phyloP scores from a whole-genome alignment of 768 basidiomycete genomes.

The Infundibulicybe gibba region DNA sequence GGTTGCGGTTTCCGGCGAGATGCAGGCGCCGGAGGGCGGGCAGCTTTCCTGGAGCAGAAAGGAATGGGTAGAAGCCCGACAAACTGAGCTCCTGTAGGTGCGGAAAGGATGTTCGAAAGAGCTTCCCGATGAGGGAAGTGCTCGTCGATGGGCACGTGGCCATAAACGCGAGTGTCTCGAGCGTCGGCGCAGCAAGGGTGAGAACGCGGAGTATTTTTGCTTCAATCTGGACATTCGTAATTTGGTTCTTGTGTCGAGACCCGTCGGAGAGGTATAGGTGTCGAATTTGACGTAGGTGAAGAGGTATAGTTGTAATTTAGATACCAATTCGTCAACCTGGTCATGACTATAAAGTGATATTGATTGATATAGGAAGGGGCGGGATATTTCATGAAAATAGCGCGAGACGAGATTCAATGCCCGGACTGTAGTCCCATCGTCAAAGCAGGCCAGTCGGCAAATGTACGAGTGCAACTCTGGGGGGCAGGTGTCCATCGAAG shows the following conservation, averaged over 20 bases:
- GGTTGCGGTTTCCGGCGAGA: slow-evolving; percentile 47
- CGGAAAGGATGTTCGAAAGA: slow-evolving; percentile 41
- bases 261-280: slow-evolving; percentile 43
- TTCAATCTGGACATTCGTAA: slow-evolving; percentile 8
- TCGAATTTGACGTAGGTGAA: slow-evolving; percentile 33
- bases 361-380: slow-evolving; percentile 36
- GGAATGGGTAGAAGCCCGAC: slow-evolving; percentile 49
- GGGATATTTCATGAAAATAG: slow-evolving; percentile 33
- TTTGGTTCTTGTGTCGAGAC: slow-evolving; percentile 3
- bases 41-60: slow-evolving; percentile 27
- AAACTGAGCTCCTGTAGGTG: slow-evolving; percentile 35
- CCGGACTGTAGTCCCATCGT: slow-evolving; percentile 32
- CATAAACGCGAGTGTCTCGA: slow-evolving; percentile 37
- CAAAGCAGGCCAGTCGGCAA: slow-evolving; percentile 35
- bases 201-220: slow-evolving; percentile 28
- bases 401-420: slow-evolving; percentile 34
- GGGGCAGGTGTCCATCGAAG: slow-evolving; percentile 32
- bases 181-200: slow-evolving; percentile 32
- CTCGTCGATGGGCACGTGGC: slow-evolving; percentile 27
- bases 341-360: slow-evolving; percentile 26
- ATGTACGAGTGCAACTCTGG: slow-evolving; percentile 43
- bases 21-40: slow-evolving; percentile 38
- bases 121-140: slow-evolving; percentile 33
- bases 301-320: slow-evolving; percentile 26
- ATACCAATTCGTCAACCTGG: slow-evolving; percentile 22